Base-by-base conservation (phyloP, 1,284 basidiomycete genomes). In the Boletellus dicymbophilus region DNA sequence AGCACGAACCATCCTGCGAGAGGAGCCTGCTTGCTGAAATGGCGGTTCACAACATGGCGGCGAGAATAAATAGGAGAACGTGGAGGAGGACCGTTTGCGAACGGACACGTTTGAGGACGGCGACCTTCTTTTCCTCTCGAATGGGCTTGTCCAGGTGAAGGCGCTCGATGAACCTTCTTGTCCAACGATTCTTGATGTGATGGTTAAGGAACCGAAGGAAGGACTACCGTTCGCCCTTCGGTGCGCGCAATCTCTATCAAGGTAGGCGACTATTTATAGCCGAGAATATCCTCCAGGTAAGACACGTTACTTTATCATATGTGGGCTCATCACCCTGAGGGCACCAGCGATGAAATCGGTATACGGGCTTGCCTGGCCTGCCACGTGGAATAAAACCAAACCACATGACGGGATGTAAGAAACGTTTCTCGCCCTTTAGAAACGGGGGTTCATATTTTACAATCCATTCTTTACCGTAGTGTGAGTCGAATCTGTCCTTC, bases 1-100 rank as follows among this genome's bases (percentile, higher is more conserved):
- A n/a, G 8, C 8, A 67, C 80, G 46, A 54, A 90, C 85, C 90
- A 77, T 55, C 93, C 93, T 9, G 92, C 94, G 48, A 94, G 73
- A 2, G 93, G 93, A 5, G 91, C 92, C 58, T 63, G 51, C 88
- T 92, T 2, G 88, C 88, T 3, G 90, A 50, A 52, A 93, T 84
- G 1, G 87, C 90, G 2, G 81, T 75, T 74, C 80, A 83, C 61
- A 95, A 84, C n/a, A 94, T 66, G 13, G 80, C 56, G 23, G 82
- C 68, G 0, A 93, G 93, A 23, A 88, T 72, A 42, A 85, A 72
- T 44, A 93, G 65, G 18, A 94, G 73, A 23, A 79, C 51, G 44
- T 84, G 80, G 51, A 88, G 74, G 25, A 81, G 43, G 22, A 73
- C 58, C 1, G 79, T 85, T 46, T 76, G 71, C 20, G 68, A 63